Percentiles rank a stretch among this genome's conserved stretches.
Evolutionary conservation across 2,329 filamentous ascomycete genomes (phyloP).

Genomic region (Phialemoniopsis sp.): DNA sequence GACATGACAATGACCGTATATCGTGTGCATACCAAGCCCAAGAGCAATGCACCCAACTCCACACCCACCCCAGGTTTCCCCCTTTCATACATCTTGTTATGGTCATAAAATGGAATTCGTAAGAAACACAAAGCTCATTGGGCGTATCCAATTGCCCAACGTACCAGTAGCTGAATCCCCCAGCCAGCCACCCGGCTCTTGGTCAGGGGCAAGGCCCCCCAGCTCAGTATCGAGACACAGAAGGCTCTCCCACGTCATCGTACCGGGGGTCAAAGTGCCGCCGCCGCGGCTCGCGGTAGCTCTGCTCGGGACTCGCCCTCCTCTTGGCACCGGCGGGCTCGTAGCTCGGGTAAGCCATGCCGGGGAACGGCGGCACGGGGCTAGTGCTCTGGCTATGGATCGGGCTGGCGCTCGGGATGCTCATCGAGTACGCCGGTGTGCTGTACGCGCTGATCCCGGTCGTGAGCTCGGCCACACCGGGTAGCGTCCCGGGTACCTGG

Average conservation of each 20-base stretch:
- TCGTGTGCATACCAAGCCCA: too few relatives aligned
- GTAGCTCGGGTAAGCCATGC: slow-evolving; percentile 17
- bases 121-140: too few relatives aligned
- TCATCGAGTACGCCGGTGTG: slow-evolving; percentile 49
- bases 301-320: slow-evolving; percentile 44
- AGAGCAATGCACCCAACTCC: too few relatives aligned
- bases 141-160: too few relatives aligned
- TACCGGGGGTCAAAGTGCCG: slow-evolving; percentile 27
- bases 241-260: slow-evolving; percentile 7
- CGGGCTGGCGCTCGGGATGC: slow-evolving; percentile 29
- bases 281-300: slow-evolving; percentile 39
- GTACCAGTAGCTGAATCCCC: too few relatives aligned
- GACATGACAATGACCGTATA: too few relatives aligned
- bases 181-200: too few relatives aligned
- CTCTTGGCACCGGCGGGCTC: slow-evolving; percentile 37
- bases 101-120: too few relatives aligned
- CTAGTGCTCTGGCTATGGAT: slow-evolving; percentile 34
- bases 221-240: not conserved
- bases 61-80: too few relatives aligned
- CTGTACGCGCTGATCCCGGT: slow-evolving; percentile 59
- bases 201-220: too few relatives aligned
- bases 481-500: slow-evolving; percentile 39
- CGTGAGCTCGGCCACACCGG: slow-evolving; percentile 59
- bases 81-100: too few relatives aligned
- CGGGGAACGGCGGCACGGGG: slow-evolving; percentile 32